phyloP scores from a whole-genome alignment of 257 asterid species.

The Ehretia macrophylla region DNA sequence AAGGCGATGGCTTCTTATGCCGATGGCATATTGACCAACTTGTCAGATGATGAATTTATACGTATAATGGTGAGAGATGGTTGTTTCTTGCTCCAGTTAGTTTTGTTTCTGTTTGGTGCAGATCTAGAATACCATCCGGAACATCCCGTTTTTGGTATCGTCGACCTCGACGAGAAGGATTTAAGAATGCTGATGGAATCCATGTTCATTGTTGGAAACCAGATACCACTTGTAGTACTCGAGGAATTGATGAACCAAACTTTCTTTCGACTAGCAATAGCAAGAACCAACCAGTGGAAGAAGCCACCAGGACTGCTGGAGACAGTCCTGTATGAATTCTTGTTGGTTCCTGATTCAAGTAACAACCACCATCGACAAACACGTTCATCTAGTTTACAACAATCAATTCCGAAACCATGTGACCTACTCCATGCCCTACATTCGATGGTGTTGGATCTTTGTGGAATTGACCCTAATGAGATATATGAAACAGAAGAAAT shows the following conservation, averaged over 20 bases:
- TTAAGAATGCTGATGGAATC: slow-evolving; percentile 15
- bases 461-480: slow-evolving; percentile 4
- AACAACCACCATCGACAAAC: no score
- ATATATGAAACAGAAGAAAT: background rate
- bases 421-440: slow-evolving; percentile 29
- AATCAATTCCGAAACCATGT: no score
- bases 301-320: background rate
- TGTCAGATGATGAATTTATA: background rate
- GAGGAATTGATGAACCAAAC: slow-evolving; percentile 6
- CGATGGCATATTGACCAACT: no score
- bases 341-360: no score
- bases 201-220: slow-evolving; percentile 18
- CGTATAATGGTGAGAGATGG: slow-evolving; percentile 2
- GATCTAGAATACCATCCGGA: background rate
- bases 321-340: no score
- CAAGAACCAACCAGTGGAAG: background rate
- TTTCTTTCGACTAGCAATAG: background rate
- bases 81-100: slow-evolving; percentile 14
- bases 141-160: slow-evolving; percentile 4
- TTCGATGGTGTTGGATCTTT: background rate
- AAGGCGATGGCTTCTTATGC: slow-evolving; percentile 5
- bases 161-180: background rate
- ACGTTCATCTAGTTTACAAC: no score
- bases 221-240: slow-evolving; percentile 18
- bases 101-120: no score